Base-by-base conservation (phyloP, 257 asterid genomes). In the Eucommia ulmoides region DNA sequence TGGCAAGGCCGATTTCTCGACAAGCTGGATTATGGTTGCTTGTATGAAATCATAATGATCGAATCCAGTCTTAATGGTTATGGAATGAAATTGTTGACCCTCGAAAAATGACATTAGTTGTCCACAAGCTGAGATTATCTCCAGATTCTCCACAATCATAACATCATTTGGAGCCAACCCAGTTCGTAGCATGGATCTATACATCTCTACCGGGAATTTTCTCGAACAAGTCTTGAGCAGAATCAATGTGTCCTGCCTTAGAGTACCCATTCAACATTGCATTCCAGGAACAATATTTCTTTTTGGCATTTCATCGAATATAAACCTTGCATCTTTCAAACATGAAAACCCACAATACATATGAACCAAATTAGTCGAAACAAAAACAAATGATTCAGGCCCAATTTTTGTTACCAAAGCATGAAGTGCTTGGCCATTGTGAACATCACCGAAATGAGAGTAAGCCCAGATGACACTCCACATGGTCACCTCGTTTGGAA, bases 141-240 rank as follows among this genome's bases (percentile, higher is more conserved):
- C 84, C n/a, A n/a, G n/a, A n/a, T n/a, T n/a, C n/a, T n/a, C n/a
- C n/a, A 89, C 94, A 24, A 89, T 64, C 98, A 89, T 72, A 61
- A 85, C 78, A 60, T 76, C 94, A 48, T 82, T 80, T 21, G 96
- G 93, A 25, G 22, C 15, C 52, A 71, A 46, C 15, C 96, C 93
- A 19, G 59, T 55, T 51, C 52, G 68, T 54, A 75, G 60, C 98
- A 89, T 85, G 51, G 71, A 64, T 23, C 67, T 25, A 64, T 73
- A 89, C 26, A 62, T 89, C 94, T 56, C 69, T 82, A 29, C 19
- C 73, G 7, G 66, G 79, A 46, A 85, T 74, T 41, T n/a, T 66
- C 54, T 77, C 81, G 60, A 89, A 89, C 49, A 85, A 23, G 33
- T 78, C 74, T 60, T 70, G 67, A 14, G 72, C 88, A 18, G 25